Conservation (phyloP, 208 protist species). For the Leishmania gerbilli region DNA sequence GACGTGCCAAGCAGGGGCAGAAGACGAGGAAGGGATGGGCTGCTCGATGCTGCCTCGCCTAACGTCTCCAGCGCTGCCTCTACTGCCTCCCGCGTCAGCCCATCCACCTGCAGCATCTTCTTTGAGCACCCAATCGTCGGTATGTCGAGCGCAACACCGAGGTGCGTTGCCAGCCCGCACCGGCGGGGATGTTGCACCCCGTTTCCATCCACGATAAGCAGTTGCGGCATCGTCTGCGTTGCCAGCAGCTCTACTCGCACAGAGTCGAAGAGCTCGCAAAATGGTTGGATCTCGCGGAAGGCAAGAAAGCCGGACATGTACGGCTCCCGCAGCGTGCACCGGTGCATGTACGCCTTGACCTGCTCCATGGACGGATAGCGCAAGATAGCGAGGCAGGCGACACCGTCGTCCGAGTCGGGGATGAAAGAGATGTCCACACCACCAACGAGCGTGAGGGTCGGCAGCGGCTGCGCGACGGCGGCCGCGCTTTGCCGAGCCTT, state of each 20-base stretch:
- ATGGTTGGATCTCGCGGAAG: slow-evolving; percentile 91
- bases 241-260: slow-evolving; percentile 29
- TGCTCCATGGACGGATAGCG: slow-evolving; percentile 60
- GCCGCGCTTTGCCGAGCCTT: neutral
- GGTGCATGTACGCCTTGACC: slow-evolving; percentile 47
- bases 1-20: slow-evolving; percentile 16
- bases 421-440: slow-evolving; percentile 87
- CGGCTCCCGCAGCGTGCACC: slow-evolving; percentile 68
- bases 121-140: slow-evolving; percentile 95
- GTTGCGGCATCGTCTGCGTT: slow-evolving; percentile 54
- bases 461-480: slow-evolving; percentile 8
- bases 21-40: neutral
- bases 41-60: neutral
- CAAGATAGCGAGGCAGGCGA: slow-evolving; percentile 72
- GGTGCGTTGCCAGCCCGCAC: slow-evolving; percentile 94
- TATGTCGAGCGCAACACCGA: slow-evolving; percentile 89
- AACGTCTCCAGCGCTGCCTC: slow-evolving; percentile 24
- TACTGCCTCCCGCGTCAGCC: slow-evolving; percentile 59
- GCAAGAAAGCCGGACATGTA: slow-evolving; percentile 96
- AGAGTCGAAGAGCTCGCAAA: slow-evolving; percentile 49
- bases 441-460: slow-evolving; percentile 45
- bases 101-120: slow-evolving; percentile 89
- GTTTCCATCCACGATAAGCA: slow-evolving; percentile 96
- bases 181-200: slow-evolving; percentile 93
- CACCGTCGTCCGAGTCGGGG: slow-evolving; percentile 47